A percentile compares a stretch with the other conserved stretches of the same genome.
Evolutionary conservation across 2,329 filamentous ascomycete species (phyloP).

Genomic region (Chrysoporthe deuterocubensis): DNA sequence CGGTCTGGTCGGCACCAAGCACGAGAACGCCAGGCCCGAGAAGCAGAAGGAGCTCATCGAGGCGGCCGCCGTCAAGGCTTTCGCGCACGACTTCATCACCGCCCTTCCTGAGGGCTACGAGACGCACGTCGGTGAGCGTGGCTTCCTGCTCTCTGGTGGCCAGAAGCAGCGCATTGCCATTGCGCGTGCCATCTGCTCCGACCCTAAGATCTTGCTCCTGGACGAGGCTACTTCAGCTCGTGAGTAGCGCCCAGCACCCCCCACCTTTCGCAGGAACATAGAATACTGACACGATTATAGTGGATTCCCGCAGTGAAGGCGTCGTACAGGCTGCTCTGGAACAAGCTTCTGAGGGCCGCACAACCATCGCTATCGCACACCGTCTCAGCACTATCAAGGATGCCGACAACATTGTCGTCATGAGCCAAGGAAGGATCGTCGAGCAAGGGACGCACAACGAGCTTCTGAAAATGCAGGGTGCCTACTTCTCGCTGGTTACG

Average conservation of each 20-base stretch:
- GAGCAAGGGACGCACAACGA: conserved; percentile 90
- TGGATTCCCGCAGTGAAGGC: conserved; percentile 94
- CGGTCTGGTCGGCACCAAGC: conserved; percentile 82
- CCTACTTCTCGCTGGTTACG: conserved; percentile 85
- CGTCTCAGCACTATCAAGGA: conserved; percentile 92
- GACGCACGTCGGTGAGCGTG: conserved; percentile 93
- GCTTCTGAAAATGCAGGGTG: conserved; percentile 69
- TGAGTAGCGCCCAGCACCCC: conserved; percentile 6
- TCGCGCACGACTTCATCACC: conserved; percentile 90
- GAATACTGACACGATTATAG: conserved; percentile 52
- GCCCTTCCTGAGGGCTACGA: conserved; percentile 85
- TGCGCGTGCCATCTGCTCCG: conserved; percentile 84
- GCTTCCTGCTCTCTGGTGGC: conserved; percentile 89
- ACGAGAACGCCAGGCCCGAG: conserved; percentile 70
- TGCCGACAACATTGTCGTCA: conserved; percentile 95
- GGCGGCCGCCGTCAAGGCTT: conserved; percentile 85
- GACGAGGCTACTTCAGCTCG: conserved; percentile 77
- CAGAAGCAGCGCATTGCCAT: conserved; percentile 98
- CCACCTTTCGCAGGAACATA: background rate
- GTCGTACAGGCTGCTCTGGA: conserved; percentile 93
- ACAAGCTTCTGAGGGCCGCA: conserved; percentile 80
- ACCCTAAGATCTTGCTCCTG: conserved; percentile 88
- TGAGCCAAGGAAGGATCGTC: conserved; percentile 81
- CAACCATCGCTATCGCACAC: conserved; percentile 95
- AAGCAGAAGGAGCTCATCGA: conserved; percentile 72